Base-by-base conservation (phyloP, 441 rosid species). In the Syzygium syzygioides region DNA sequence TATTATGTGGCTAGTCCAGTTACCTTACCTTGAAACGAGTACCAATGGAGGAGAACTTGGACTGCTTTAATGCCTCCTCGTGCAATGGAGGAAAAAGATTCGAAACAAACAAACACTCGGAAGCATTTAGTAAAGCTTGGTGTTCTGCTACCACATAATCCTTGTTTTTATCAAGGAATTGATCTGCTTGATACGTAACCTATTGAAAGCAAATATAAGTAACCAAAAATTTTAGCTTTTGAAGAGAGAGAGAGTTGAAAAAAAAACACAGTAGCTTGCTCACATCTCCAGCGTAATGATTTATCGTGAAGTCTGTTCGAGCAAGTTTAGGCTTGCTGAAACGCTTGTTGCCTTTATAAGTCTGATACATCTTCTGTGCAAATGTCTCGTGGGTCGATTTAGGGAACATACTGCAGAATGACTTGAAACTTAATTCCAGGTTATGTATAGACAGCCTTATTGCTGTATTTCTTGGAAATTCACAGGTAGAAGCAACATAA, bases 301-400 rank as follows among this genome's bases (percentile, higher is more conserved):
- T 93, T 90, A 95, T 93, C 26, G 95, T 95, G 92, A 95, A 95
- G 85, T 92, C 95, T 87, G 97, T 95, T 88, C 89, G 93, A 64
- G 97, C 92, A 89, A 95, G 96, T 92, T 95, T 94, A 85, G 96
- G 97, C 90, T 95, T 95, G 93, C 93, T 94, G 94, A 94, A 95
- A 68, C 97, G 96, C 91, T 94, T 95, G 93, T 94, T 94, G 87
- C 90, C 93, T 90, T 91, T 95, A 85, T 92, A 95, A 86, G 96
- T 95, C 91, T 94, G 97, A 90, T 95, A 95, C 95, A 94, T 92
- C 93, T 94, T 95, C 55, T 95, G 96, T 87, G 97, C 94, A 91
- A 95, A 95, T 88, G 97, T 94, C 93, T 95, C 97, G 55, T 95
- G 96, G 86, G 97, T 95, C 41, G 97, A 94, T 92, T 94, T 95